These are phyloP conservation scores for Sugiyamaella floridensis DNA, from an alignment of 805 yeast genomes.

Conservation along the genomic window DNA sequence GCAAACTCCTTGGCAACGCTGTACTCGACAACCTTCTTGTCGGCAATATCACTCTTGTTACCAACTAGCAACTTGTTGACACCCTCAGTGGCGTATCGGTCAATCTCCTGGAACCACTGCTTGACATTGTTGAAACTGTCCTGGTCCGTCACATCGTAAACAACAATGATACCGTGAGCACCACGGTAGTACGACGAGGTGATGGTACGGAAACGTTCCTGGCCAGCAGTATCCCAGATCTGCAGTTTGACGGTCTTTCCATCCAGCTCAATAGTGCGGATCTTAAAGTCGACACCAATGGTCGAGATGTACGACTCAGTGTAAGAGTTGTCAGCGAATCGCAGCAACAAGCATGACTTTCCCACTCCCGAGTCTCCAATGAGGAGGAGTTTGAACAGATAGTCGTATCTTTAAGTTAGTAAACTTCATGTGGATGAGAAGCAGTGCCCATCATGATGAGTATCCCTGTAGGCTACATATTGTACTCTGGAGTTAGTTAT, in stretches of 20 bases:
- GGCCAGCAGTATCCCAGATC: constrained; percentile 99
- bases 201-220: constrained; percentile 95
- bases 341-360: constrained; percentile 85
- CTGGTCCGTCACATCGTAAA: constrained; percentile 96
- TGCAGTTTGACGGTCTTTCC: constrained; percentile 96
- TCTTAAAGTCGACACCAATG: constrained; percentile 91
- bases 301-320: constrained; percentile 96
- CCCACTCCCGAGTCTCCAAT: constrained; percentile 99
- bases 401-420: constrained; percentile 79
- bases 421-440: background rate
- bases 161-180: constrained; percentile 96
- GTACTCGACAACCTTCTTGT: constrained; percentile 91
- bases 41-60: constrained; percentile 89
- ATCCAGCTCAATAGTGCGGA: constrained; percentile 65
- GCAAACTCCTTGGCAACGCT: constrained; percentile 97
- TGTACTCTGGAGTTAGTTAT: constrained; percentile 2
- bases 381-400: constrained; percentile 85
- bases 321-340: constrained; percentile 96
- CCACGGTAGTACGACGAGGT: constrained; percentile 97
- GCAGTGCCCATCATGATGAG: background rate
- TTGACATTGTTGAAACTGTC: constrained; percentile 81
- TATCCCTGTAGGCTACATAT: background rate
- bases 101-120: constrained; percentile 98
- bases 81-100: constrained; percentile 95
- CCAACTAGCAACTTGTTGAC: constrained; percentile 95